Base-by-base conservation (phyloP, 2,329 filamentous ascomycete species). In the Anthostomella pinea region DNA sequence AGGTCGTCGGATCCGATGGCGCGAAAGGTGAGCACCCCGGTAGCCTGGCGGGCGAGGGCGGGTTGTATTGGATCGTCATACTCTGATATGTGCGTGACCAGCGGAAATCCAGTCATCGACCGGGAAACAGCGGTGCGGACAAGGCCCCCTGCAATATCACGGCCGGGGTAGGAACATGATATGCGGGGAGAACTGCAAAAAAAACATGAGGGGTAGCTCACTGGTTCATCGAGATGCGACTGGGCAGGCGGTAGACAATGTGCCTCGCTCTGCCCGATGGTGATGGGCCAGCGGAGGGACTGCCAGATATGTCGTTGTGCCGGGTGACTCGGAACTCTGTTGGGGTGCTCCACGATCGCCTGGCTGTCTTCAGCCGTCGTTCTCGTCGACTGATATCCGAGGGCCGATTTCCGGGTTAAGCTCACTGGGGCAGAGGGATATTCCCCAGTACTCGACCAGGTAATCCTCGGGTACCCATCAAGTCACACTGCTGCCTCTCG, bases 21-120 rank as follows among this genome's bases (percentile, higher is more conserved):
- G 24, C 24, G 5, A 26, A 26, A n/a, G n/a, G 6, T 14, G 11
- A 11, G 6, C 24, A 26, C 6, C 6, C 24, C 24, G n/a, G 24
- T 13, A 14, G 11, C 24, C 24, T 26, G 24, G 7, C n/a, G n/a
- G n/a, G n/a, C n/a, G n/a, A n/a, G n/a, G n/a, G n/a, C n/a, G n/a
- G n/a, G n/a, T 22, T 7, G 7, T 9, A 29, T 16, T 7, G 32
- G 33, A 36, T 36, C 37, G 31, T 24, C 35, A 20, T 36, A 28
- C 15, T 27, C 28, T 35, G 32, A 29, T 25, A 45, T 38, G 48
- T 49, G 45, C 49, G 51, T 56, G 52, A 54, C 52, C 41, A 11
- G 41, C 32, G n/a, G 23, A 30, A 35, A 45, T 31, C 51, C 52
- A 53, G 45, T 51, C 20, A 53, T 30, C 43, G 45, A 31, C 43